These are phyloP conservation scores for Eucalyptus regnans DNA, from an alignment of 345 rosid genomes.

Conservation along the genomic window DNA sequence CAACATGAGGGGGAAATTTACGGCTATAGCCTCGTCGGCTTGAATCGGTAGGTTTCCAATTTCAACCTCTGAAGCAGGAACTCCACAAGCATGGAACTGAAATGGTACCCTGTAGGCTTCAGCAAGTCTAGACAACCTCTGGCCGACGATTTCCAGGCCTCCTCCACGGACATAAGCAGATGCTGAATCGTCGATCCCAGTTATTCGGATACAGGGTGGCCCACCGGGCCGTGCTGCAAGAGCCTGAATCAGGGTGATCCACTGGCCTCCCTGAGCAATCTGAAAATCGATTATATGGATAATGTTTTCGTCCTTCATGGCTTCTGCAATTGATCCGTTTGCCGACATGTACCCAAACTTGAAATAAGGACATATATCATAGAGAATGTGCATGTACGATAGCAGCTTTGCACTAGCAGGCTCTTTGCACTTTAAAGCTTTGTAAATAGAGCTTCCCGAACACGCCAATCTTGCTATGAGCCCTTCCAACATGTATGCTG, in stretches of 20 bases:
- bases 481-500: conserved; percentile 91
- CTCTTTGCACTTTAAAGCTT: conserved; percentile 78
- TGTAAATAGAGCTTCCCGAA: conserved; percentile 80
- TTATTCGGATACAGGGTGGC: conserved; percentile 65
- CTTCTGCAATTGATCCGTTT: conserved; percentile 95
- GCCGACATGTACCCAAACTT: conserved; percentile 93
- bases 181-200: conserved; percentile 79
- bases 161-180: conserved; percentile 85
- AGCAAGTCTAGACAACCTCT: conserved; percentile 61
- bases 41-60: conserved; percentile 49
- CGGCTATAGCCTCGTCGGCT: conserved; percentile 70
- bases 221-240: conserved; percentile 84
- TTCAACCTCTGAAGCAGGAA: conserved; percentile 53
- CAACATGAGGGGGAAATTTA: conserved; percentile 68
- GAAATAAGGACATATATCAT: conserved; percentile 90
- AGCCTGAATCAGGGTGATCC: conserved; percentile 92
- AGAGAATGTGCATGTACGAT: conserved; percentile 81
- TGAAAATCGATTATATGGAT: conserved; percentile 89
- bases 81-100: conserved; percentile 52
- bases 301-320: conserved; percentile 57
- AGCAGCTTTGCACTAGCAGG: conserved; percentile 68
- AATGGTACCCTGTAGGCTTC: conserved; percentile 69
- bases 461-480: conserved; percentile 69
- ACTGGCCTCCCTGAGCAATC: conserved; percentile 76
- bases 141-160: conserved; percentile 71